A percentile compares a stretch with the other conserved stretches of the same genome.
phyloP scores from a whole-genome alignment of 176 grass and related monocot species.

The Zea mays region DNA sequence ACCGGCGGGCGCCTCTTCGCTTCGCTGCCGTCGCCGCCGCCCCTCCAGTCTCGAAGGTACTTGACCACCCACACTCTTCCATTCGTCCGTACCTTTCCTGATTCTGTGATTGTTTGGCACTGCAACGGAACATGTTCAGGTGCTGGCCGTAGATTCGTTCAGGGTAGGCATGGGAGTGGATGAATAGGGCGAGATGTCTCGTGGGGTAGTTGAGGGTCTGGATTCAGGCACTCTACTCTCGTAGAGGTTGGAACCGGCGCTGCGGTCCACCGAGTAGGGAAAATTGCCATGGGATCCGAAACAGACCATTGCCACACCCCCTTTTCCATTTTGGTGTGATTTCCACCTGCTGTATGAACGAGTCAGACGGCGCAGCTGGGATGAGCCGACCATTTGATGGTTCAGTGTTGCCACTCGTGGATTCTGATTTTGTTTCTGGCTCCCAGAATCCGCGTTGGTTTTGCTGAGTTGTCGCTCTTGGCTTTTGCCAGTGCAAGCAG shows the following conservation, averaged over 20 bases:
- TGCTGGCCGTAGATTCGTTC: too few relatives aligned
- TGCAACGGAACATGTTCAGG: not conserved
- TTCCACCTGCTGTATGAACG: not conserved
- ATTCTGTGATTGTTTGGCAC: too few relatives aligned
- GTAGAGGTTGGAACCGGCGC: not conserved
- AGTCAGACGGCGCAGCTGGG: not conserved
- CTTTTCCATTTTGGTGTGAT: not conserved
- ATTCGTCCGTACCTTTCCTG: not conserved
- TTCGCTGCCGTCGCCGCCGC: conserved; percentile 42
- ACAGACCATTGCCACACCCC: not conserved
- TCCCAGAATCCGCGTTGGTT: not conserved
- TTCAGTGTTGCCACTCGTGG: not conserved
- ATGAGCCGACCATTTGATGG: not conserved
- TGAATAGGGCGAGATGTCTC: not conserved
- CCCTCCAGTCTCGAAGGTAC: conserved; percentile 61
- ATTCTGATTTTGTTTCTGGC: not conserved
- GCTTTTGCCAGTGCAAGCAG: not conserved
- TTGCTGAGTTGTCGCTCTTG: not conserved
- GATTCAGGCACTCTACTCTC: not conserved
- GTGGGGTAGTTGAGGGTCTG: not conserved
- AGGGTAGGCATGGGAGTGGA: too few relatives aligned
- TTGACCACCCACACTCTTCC: not conserved
- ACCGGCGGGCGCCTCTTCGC: conserved; percentile 43
- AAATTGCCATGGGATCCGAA: not conserved
- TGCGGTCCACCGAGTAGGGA: not conserved